A percentile compares a stretch with the other conserved stretches of the same genome.
Evolutionary conservation across 2,329 filamentous ascomycete species (phyloP).

Genomic region (Colletotrichum sp.): DNA sequence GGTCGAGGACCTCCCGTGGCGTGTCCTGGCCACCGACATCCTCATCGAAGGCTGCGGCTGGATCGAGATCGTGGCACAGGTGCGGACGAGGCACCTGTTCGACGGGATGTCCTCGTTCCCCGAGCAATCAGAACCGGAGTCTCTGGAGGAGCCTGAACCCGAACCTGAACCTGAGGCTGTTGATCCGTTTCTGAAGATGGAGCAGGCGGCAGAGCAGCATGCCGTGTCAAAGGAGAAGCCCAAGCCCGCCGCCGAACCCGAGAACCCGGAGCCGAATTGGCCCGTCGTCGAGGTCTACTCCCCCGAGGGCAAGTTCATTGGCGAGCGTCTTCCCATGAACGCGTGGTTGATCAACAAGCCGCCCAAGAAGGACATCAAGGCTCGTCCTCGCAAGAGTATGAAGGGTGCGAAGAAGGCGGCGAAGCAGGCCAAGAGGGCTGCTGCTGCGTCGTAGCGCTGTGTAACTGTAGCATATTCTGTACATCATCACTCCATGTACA

Average conservation of each 20-base stretch:
- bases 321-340: constrained; percentile 69
- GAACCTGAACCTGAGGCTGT: constrained; percentile 14
- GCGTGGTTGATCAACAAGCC: constrained; percentile 71
- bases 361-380: constrained; percentile 51
- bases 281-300: constrained; percentile 85
- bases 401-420: constrained; percentile 61
- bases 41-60: constrained; percentile 93
- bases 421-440: constrained; percentile 42
- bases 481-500: neutral
- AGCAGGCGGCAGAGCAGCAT: constrained; percentile 12
- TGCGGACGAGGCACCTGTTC: constrained; percentile 64
- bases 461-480: neutral
- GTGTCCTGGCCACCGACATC: constrained; percentile 81
- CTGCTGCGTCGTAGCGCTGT: neutral
- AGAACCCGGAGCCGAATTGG: constrained; percentile 43
- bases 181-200: constrained; percentile 20
- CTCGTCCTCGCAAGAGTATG: constrained; percentile 73
- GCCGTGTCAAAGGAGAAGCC: constrained; percentile 24
- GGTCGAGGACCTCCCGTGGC: constrained; percentile 76
- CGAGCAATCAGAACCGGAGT: neutral
- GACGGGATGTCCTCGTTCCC: constrained; percentile 26
- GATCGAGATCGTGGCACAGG: constrained; percentile 86
- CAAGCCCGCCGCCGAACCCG: neutral
- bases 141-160: neutral
- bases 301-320: constrained; percentile 83